A percentile compares a stretch with the other conserved stretches of the same genome.
Evolutionary conservation across 2,329 filamentous ascomycete genomes (phyloP).

Genomic region (Pyrenophora seminiperda): DNA sequence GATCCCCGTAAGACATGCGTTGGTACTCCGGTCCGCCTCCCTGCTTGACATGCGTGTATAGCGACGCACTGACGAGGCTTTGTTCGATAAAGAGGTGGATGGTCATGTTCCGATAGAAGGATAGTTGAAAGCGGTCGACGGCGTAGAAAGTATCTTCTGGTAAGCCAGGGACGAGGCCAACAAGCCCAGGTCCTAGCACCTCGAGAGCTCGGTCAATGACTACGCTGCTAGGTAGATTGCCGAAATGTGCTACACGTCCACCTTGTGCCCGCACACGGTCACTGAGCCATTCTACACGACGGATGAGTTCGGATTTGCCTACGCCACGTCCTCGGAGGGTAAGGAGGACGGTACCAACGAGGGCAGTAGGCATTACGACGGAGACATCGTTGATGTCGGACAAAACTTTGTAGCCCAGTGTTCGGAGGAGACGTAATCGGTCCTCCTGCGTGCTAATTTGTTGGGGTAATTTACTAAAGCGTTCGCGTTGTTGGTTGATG

Average conservation of each 20-base stretch:
- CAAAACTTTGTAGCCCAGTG: constrained; percentile 88
- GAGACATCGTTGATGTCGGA: constrained; percentile 95
- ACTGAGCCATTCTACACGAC: constrained; percentile 89
- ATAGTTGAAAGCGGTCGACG: constrained; percentile 91
- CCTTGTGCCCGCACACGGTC: constrained; percentile 82
- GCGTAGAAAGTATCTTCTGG: constrained; percentile 93
- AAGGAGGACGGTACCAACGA: constrained; percentile 91
- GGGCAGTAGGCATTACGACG: constrained; percentile 95
- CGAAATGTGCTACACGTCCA: constrained; percentile 92
- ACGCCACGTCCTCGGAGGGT: constrained; percentile 91
- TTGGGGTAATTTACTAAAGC: constrained; percentile 53
- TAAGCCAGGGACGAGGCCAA: constrained; percentile 77
- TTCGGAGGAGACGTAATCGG: constrained; percentile 76
- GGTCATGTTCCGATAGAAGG: constrained; percentile 99
- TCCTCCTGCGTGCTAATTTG: constrained; percentile 49
- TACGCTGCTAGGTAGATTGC: constrained; percentile 74
- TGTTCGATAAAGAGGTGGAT: constrained; percentile 97
- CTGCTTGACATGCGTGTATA: constrained; percentile 89
- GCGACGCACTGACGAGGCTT: constrained; percentile 82
- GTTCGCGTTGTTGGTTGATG: constrained; percentile 73
- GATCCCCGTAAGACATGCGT: constrained; percentile 73
- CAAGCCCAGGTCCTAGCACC: constrained; percentile 86
- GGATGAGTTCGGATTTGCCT: constrained; percentile 80
- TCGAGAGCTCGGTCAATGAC: constrained; percentile 91
- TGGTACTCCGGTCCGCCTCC: constrained; percentile 85